Evolutionary conservation across 1,284 basidiomycete genomes (phyloP), one percentile per base, ranked within the genome.

Genomic region (Coriolopsis trogii): DNA sequence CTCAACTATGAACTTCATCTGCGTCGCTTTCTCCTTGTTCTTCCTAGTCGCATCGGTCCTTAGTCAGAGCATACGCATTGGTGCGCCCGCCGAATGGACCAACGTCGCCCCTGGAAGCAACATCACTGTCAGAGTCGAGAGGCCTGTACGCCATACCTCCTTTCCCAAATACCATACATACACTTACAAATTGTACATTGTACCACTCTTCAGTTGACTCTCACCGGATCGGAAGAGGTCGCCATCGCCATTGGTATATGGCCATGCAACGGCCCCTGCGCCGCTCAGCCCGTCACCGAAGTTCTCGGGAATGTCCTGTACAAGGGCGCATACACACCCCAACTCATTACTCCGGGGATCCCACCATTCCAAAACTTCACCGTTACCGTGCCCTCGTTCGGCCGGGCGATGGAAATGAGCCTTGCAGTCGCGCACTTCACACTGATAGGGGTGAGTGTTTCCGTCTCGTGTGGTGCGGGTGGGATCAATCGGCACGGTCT

Each of bases 221-320:
- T 23, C 1, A 66, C 66, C 13, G 59, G 66, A 7, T 71, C 73
- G 2, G 58, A 64, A 25, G 79, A 81, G 43, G 69, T 82, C 18
- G 70, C 70, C 8, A 53, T 82, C 41, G 75, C 72, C 21, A 75
- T 82, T 52, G 73, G 62, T 1, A 41, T 73, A n/a, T 58, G 63
- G 34, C 60, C 66, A 15, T 81, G 42, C 15, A 44, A 44, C 41
- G 58, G 56, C 12, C 43, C 46, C 34, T 63, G 58, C 29, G 55
- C 67, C 53, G 57, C 58, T 15, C 53, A 34, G 30, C 10, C 71
- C 45, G 61, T 67, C 2, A 56, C 57, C 7, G 55, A 73, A 10
- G 60, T 60, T 1, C 59, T 83, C 15, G 80, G 79, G 2, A 57
- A 47, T 9, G 56, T 78, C 49, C 66, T 81, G 23, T 82, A 81